These are phyloP conservation scores for Kwoniella heveanensis DNA, from an alignment of 768 basidiomycete genomes.

Conservation along the genomic window DNA sequence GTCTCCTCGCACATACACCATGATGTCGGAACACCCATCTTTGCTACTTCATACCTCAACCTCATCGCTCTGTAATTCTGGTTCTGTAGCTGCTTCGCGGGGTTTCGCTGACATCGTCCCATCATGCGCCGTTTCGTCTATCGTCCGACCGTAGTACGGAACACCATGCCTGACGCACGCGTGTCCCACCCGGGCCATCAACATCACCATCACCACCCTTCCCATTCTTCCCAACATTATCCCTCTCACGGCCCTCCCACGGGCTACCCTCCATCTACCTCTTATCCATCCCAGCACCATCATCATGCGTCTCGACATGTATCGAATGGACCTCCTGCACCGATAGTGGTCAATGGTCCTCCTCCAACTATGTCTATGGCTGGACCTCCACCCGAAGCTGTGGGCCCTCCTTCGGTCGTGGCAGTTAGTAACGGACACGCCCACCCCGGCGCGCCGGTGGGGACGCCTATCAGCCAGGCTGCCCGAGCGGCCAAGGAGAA, in stretches of 20 bases:
- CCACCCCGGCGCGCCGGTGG: conserved; percentile 11
- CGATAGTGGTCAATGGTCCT: conserved; percentile 27
- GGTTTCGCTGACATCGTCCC: neutral
- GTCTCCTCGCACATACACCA: too few species aligned
- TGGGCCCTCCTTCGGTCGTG: conserved; percentile 19
- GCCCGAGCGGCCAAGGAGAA: conserved; percentile 42
- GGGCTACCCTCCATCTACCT: conserved; percentile 29
- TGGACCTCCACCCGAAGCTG: conserved; percentile 28
- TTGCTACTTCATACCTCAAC: too few species aligned
- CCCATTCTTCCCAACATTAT: conserved; percentile 22
- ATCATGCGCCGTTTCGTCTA: conserved; percentile 19
- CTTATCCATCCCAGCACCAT: conserved; percentile 23
- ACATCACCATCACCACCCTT: conserved; percentile 28
- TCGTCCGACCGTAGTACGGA: conserved; percentile 11
- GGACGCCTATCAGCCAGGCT: conserved; percentile 17
- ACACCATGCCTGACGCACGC: conserved; percentile 25
- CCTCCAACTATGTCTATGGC: conserved; percentile 28
- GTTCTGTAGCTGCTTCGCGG: neutral
- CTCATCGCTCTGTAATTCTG: neutral
- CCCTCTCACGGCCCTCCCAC: conserved; percentile 24
- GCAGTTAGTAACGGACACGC: conserved; percentile 36
- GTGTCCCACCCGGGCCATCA: conserved; percentile 22
- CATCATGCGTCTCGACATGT: conserved; percentile 30
- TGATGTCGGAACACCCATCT: too few species aligned
- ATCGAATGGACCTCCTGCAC: conserved; percentile 26